These are phyloP conservation scores for Bonia amplexicaulis DNA, from an alignment of 176 grass and related monocot species.

Conservation along the genomic window DNA sequence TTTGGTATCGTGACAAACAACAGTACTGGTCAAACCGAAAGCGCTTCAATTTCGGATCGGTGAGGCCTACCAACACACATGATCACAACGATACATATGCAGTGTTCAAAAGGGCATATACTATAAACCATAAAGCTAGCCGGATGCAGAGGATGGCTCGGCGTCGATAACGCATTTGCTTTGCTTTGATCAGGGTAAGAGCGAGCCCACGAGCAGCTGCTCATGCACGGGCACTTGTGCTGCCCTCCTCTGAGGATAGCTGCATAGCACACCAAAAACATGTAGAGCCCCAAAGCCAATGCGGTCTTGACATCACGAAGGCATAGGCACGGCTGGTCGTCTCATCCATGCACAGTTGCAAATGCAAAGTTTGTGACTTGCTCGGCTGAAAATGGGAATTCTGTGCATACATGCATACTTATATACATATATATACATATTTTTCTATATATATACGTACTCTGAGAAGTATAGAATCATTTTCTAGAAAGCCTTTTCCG, in stretches of 20 bases:
- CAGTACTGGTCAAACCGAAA: constrained; percentile 12
- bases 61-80: constrained; percentile 21
- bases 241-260: neutral
- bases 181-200: constrained; percentile 16
- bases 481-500: too few species aligned
- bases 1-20: neutral
- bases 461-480: too few species aligned
- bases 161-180: constrained; percentile 9
- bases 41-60: neutral
- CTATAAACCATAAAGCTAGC: constrained; percentile 13
- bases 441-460: too few species aligned
- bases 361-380: neutral
- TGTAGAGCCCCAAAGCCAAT: constrained; percentile 14
- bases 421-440: too few species aligned
- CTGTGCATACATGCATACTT: too few species aligned
- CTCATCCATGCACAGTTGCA: neutral
- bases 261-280: neutral
- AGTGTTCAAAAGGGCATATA: constrained; percentile 22
- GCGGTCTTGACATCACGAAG: constrained; percentile 27
- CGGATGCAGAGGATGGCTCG: constrained; percentile 9
- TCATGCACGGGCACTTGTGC: constrained; percentile 19
- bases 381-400: neutral
- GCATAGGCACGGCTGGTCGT: neutral
- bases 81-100: constrained; percentile 25
- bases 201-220: neutral